These are phyloP conservation scores for Blastomyces emzantsi DNA, from an alignment of 2,329 filamentous ascomycete genomes.

Conservation along the genomic window DNA sequence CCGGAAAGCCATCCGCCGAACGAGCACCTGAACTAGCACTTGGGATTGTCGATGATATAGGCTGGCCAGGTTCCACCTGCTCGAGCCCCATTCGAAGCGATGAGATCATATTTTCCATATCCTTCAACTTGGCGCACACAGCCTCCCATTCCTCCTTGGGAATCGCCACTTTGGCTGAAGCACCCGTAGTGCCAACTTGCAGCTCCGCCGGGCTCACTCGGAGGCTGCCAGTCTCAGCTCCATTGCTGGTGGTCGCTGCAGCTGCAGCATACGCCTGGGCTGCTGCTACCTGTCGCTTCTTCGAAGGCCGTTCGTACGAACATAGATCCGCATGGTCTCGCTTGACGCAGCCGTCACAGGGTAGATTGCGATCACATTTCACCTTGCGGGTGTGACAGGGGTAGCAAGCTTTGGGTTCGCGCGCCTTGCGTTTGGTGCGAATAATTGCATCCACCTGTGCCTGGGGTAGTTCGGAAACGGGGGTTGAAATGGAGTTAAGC, in stretches of 20 bases:
- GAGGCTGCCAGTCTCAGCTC: background rate
- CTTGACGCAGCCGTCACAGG: conserved; percentile 42
- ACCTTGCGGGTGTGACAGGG: conserved; percentile 41
- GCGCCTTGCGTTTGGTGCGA: conserved; percentile 40
- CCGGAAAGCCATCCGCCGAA: conserved; percentile 10
- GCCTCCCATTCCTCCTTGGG: conserved; percentile 39
- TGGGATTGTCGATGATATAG: conserved; percentile 10
- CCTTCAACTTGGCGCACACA: conserved; percentile 33
- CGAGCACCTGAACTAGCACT: conserved; percentile 7
- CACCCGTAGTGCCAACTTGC: background rate
- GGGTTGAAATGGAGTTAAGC: conserved; percentile 19
- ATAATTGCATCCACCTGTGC: conserved; percentile 41
- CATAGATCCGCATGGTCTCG: conserved; percentile 42
- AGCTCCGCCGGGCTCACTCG: background rate
- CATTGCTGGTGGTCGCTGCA: background rate
- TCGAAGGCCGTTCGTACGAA: conserved; percentile 42
- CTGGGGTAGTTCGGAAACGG: conserved; percentile 36
- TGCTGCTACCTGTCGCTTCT: conserved; percentile 31
- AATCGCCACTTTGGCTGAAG: conserved; percentile 27
- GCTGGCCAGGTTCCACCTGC: conserved; percentile 26
- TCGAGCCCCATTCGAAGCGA: conserved; percentile 34
- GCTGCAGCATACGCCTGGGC: conserved; percentile 21
- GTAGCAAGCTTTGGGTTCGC: conserved; percentile 41
- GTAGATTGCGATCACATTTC: conserved; percentile 42
- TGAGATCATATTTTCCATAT: conserved; percentile 37